Percentiles rank a stretch among this genome's conserved stretches.
phyloP scores from a whole-genome alignment of 805 yeast species.

The Myxozyma neglecta region DNA sequence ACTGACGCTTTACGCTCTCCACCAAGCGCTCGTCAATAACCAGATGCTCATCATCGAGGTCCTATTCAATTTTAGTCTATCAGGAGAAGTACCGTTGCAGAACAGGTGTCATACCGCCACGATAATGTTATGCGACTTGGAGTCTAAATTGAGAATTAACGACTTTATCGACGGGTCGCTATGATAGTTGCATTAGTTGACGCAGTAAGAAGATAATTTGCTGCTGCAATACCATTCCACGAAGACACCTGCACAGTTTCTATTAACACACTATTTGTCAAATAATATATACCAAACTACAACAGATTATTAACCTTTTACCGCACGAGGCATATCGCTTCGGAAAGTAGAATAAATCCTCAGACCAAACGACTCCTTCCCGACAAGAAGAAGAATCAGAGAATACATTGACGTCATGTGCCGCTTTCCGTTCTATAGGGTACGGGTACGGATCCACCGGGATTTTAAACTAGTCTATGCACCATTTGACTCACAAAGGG shows the following conservation, averaged over 20 bases:
- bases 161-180: slow-evolving; percentile 94
- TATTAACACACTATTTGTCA: background rate
- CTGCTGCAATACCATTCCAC: slow-evolving; percentile 38
- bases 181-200: background rate
- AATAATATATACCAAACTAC: background rate
- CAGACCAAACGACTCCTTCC: background rate
- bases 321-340: slow-evolving; percentile 30
- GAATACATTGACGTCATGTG: background rate
- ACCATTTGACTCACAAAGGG: background rate
- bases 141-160: slow-evolving; percentile 76
- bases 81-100: background rate
- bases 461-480: background rate
- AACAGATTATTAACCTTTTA: slow-evolving; percentile 16
- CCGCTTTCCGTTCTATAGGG: background rate
- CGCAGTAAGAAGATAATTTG: background rate
- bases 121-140: slow-evolving; percentile 69
- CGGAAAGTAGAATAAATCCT: background rate
- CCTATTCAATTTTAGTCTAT: slow-evolving; percentile 45
- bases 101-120: slow-evolving; percentile 45
- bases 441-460: slow-evolving; percentile 9
- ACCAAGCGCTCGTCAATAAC: slow-evolving; percentile 77
- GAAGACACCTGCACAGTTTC: slow-evolving; percentile 36
- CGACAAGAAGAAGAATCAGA: background rate
- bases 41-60: slow-evolving; percentile 87
- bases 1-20: slow-evolving; percentile 70